These are phyloP conservation scores for Fusarium denticulatum DNA, from an alignment of 2,329 filamentous ascomycete species.

Conservation along the genomic window DNA sequence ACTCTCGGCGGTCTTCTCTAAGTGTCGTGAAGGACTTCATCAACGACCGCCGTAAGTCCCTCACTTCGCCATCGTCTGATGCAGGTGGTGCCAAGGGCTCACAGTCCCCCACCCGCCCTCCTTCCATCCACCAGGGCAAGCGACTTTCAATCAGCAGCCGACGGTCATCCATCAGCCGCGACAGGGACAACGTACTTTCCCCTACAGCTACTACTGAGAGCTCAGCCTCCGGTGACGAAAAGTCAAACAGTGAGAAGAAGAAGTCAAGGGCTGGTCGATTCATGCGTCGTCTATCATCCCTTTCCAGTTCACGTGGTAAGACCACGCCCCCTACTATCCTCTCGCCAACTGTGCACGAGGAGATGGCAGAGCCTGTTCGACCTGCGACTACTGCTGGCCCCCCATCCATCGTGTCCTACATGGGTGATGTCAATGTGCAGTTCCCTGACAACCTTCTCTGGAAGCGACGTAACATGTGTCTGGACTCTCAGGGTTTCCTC, in stretches of 20 bases:
- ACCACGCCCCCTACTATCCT: slow-evolving; percentile 54
- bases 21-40: slow-evolving; percentile 70
- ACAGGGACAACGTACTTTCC: slow-evolving; percentile 50
- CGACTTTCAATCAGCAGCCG: slow-evolving; percentile 74
- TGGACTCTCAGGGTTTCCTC: slow-evolving; percentile 85
- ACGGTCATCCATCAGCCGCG: slow-evolving; percentile 62
- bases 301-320: slow-evolving; percentile 60
- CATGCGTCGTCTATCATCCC: slow-evolving; percentile 67
- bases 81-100: slow-evolving; percentile 44
- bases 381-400: slow-evolving; percentile 46
- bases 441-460: slow-evolving; percentile 96
- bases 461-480: slow-evolving; percentile 90
- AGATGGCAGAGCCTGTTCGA: slow-evolving; percentile 45
- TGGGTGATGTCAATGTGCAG: slow-evolving; percentile 95
- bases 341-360: slow-evolving; percentile 63
- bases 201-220: slow-evolving; percentile 56
- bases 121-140: slow-evolving; percentile 57
- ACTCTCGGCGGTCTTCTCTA: slow-evolving; percentile 66
- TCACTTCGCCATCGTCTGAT: slow-evolving; percentile 61
- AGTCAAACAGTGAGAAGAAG: slow-evolving; percentile 56
- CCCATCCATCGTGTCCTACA: slow-evolving; percentile 67
- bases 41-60: slow-evolving; percentile 65
- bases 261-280: slow-evolving; percentile 65
- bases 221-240: slow-evolving; percentile 61
- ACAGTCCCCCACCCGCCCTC: slow-evolving; percentile 59